Evolutionary conservation across 129 eudicot species (phyloP).

Genomic region (Flaveria brownii): DNA sequence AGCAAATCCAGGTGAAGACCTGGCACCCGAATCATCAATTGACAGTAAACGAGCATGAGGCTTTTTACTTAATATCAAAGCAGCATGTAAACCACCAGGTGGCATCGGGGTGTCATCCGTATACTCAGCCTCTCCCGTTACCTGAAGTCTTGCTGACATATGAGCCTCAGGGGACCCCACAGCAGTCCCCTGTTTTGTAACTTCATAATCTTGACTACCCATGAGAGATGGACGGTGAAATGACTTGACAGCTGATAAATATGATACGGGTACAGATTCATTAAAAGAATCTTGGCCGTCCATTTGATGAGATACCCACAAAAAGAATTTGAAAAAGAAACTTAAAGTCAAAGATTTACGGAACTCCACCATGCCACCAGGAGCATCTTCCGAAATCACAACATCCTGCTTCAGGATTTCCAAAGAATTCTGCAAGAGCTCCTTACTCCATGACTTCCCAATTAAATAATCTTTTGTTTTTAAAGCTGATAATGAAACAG

Average conservation of each 20-base stretch:
- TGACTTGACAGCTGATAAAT: constrained; percentile 70
- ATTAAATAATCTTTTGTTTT: constrained; percentile 62
- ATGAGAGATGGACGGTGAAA: constrained; percentile 61
- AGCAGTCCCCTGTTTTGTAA: constrained; percentile 68
- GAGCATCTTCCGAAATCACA: constrained; percentile 75
- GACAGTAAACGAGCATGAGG: constrained; percentile 92
- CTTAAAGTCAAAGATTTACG: constrained; percentile 76
- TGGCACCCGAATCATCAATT: constrained; percentile 78
- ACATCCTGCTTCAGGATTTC: constrained; percentile 63
- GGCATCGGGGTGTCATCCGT: constrained; percentile 92
- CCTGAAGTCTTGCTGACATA: constrained; percentile 84
- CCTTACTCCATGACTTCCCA: constrained; percentile 78
- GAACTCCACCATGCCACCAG: constrained; percentile 99
- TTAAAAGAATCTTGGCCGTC: constrained; percentile 53
- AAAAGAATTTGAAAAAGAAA: constrained; percentile 87
- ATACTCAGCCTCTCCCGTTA: constrained; percentile 97
- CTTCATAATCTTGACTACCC: constrained; percentile 82
- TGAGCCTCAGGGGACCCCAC: constrained; percentile 96
- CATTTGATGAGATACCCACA: constrained; percentile 91
- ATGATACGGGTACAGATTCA: constrained; percentile 58
- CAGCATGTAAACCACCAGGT: constrained; percentile 86
- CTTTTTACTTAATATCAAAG: constrained; percentile 70
- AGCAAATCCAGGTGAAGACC: constrained; percentile 75
- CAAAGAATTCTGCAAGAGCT: constrained; percentile 61
- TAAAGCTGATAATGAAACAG: constrained; percentile 62